phyloP scores from a whole-genome alignment of 2,329 filamentous ascomycete genomes.

The Paraconiothyrium sp. region DNA sequence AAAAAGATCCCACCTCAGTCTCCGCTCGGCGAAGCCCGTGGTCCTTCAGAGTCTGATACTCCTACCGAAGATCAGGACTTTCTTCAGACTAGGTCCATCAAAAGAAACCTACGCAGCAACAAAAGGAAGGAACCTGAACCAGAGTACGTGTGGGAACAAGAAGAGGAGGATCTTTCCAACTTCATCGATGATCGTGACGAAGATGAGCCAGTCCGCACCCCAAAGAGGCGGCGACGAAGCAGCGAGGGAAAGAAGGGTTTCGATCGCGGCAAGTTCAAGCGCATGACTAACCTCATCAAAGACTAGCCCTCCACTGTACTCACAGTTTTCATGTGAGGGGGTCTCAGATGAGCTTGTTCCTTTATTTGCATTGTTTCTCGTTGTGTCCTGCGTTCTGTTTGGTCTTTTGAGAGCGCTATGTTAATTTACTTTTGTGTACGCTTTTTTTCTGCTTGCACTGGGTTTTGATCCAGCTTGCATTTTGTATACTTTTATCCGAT shows the following conservation, averaged over 20 bases:
- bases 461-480: too few relatives aligned
- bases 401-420: background rate
- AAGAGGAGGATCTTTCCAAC: background rate
- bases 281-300: background rate
- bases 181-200: background rate
- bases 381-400: background rate
- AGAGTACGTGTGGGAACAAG: background rate
- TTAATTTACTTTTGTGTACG: background rate
- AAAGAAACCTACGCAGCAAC: background rate
- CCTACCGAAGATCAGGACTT: background rate
- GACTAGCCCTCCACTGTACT: background rate
- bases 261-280: background rate
- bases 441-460: too few relatives aligned
- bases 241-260: background rate
- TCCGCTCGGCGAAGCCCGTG: too few relatives aligned
- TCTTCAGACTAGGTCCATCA: background rate
- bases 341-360: background rate
- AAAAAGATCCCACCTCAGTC: background rate
- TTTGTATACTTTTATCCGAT: too few relatives aligned
- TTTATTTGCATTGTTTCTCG: background rate
- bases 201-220: background rate
- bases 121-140: background rate
- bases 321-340: too few relatives aligned
- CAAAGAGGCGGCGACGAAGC: background rate
- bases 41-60: too few relatives aligned